Evolutionary conservation across 1,139 yeast species (phyloP).

Genomic region (Debaryomyces fabryi): DNA sequence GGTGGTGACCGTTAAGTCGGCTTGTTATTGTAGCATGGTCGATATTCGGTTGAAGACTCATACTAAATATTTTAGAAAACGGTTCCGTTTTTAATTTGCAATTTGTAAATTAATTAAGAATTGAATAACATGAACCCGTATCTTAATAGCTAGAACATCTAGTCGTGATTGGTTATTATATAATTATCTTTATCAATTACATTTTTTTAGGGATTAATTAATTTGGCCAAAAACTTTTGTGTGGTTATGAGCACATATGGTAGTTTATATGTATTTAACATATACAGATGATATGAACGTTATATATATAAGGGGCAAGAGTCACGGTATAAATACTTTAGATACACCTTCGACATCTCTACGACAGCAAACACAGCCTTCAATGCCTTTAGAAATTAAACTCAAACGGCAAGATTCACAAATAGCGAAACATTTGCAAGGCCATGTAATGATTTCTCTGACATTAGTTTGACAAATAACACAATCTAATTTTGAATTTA

Average conservation of each 20-base stretch:
- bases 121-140: background rate
- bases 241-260: slow-evolving; percentile 1
- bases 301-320: background rate
- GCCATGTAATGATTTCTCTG: slow-evolving; percentile 86
- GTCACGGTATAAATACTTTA: slow-evolving; percentile 53
- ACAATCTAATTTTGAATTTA: slow-evolving; percentile 49
- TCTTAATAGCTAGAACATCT: background rate
- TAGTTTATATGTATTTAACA: background rate
- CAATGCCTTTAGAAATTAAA: slow-evolving; percentile 73
- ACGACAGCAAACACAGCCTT: slow-evolving; percentile 86
- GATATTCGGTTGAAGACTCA: slow-evolving; percentile 10
- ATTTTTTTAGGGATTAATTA: background rate
- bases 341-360: slow-evolving; percentile 64
- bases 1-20: slow-evolving; percentile 13
- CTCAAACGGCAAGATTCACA: slow-evolving; percentile 83
- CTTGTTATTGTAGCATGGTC: slow-evolving; percentile 13
- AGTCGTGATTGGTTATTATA: background rate
- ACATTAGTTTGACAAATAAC: slow-evolving; percentile 80
- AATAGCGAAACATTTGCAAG: slow-evolving; percentile 85
- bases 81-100: background rate
- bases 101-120: background rate
- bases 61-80: background rate
- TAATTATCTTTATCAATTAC: background rate
- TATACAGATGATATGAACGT: background rate
- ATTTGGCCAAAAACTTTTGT: background rate